These are phyloP conservation scores for Fusarium torulosum DNA, from an alignment of 2,329 filamentous ascomycete genomes.

Conservation along the genomic window DNA sequence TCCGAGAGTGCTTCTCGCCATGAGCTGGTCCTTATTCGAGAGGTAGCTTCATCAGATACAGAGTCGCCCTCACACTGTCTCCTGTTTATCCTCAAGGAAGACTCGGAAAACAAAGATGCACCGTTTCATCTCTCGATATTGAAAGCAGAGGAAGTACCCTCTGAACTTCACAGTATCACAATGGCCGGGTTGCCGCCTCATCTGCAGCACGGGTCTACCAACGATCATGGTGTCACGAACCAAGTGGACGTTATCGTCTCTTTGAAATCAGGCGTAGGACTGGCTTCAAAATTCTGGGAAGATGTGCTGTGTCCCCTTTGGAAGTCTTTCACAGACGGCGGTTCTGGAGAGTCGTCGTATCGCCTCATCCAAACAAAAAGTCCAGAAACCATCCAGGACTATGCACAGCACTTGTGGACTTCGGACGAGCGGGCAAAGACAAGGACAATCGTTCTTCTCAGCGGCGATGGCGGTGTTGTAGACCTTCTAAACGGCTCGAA, in stretches of 20 bases:
- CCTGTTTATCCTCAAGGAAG: slow-evolving; percentile 58
- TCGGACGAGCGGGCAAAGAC: slow-evolving; percentile 51
- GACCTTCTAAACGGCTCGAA: slow-evolving; percentile 79
- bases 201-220: slow-evolving; percentile 42
- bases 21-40: slow-evolving; percentile 50
- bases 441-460: slow-evolving; percentile 78
- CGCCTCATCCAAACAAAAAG: slow-evolving; percentile 72
- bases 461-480: slow-evolving; percentile 87
- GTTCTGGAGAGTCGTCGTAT: slow-evolving; percentile 12
- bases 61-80: slow-evolving; percentile 36
- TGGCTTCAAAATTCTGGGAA: slow-evolving; percentile 68
- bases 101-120: slow-evolving; percentile 41
- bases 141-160: slow-evolving; percentile 52
- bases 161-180: slow-evolving; percentile 54
- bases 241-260: slow-evolving; percentile 75
- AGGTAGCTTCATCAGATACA: slow-evolving; percentile 3
- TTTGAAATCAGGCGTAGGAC: slow-evolving; percentile 72
- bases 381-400: slow-evolving; percentile 71
- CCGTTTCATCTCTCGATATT: slow-evolving; percentile 50
- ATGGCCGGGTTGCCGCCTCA: slow-evolving; percentile 56
- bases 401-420: slow-evolving; percentile 62
- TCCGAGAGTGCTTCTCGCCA: slow-evolving; percentile 36
- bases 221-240: slow-evolving; percentile 39
- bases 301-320: slow-evolving; percentile 69
- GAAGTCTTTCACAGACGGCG: slow-evolving; percentile 51